These are phyloP conservation scores for Tolypocladium tropicale DNA, from an alignment of 2,329 filamentous ascomycete species.

Conservation along the genomic window DNA sequence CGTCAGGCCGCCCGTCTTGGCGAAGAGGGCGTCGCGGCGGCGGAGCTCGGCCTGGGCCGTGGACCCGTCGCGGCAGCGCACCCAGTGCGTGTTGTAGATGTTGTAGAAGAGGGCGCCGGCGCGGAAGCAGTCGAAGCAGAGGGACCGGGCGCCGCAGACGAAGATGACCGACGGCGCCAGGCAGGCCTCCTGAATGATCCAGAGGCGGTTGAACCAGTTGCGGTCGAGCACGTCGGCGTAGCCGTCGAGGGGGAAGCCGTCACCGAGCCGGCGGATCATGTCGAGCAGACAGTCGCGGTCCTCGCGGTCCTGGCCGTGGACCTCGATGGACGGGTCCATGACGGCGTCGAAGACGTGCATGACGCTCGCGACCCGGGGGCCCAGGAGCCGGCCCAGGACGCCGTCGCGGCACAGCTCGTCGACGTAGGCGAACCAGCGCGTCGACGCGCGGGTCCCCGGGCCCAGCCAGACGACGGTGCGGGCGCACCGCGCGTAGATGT, in stretches of 20 bases:
- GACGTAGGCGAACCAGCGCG: slow-evolving; percentile 11
- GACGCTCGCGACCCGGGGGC: slow-evolving; percentile 11
- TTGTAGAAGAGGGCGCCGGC: slow-evolving; percentile 16
- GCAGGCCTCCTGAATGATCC: slow-evolving; percentile 23
- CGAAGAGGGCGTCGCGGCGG: slow-evolving; percentile 10
- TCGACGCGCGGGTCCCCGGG: slow-evolving; percentile 9
- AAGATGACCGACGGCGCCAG: slow-evolving; percentile 13
- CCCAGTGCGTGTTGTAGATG: slow-evolving; percentile 19
- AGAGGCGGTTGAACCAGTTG: slow-evolving; percentile 20
- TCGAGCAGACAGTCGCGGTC: slow-evolving; percentile 17
- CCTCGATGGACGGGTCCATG: slow-evolving; percentile 11
- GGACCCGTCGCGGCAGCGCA: slow-evolving; percentile 2
- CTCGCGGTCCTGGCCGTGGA: slow-evolving; percentile 8
- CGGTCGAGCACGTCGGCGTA: slow-evolving; percentile 16
- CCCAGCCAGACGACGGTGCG: slow-evolving; percentile 19
- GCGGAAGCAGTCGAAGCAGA: slow-evolving; percentile 17
- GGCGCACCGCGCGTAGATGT: slow-evolving; percentile 15
- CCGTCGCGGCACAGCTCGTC: slow-evolving; percentile 9
- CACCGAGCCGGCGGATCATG: slow-evolving; percentile 11
- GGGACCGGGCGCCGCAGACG: slow-evolving; percentile 13
- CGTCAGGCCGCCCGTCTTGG: slow-evolving; percentile 8
- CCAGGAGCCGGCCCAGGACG: slow-evolving; percentile 12
- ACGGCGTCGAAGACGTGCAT: slow-evolving; percentile 18
- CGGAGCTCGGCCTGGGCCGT: slow-evolving; percentile 7
- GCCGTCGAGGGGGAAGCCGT: slow-evolving; percentile 14